phyloP scores from a whole-genome alignment of 2,329 filamentous ascomycete genomes.

The Penicillium concentricum region DNA sequence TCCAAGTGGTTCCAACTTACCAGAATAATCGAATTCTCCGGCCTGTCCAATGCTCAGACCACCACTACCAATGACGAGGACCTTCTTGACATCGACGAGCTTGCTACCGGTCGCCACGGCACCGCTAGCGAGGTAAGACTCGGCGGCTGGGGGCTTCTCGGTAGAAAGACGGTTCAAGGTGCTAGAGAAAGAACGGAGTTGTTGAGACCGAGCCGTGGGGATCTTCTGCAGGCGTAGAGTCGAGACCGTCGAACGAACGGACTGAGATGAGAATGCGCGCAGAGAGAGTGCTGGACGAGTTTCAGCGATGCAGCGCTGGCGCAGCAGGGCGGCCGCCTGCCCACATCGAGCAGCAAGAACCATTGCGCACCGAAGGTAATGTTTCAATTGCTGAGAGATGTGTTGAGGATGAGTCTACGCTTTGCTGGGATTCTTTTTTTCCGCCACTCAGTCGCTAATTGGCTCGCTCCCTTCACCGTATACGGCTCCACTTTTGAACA shows the following conservation, averaged over 20 bases:
- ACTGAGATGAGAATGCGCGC: constrained; percentile 41
- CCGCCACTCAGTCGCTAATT: constrained; percentile 21
- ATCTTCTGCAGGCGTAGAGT: constrained; percentile 39
- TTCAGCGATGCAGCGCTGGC: constrained; percentile 43
- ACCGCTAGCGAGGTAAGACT: constrained; percentile 87
- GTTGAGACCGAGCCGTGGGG: constrained; percentile 41
- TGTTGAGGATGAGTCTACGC: constrained; percentile 23
- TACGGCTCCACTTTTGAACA: constrained; percentile 20
- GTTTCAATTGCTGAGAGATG: constrained; percentile 25
- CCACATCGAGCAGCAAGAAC: constrained; percentile 48
- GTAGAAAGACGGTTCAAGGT: constrained; percentile 43
- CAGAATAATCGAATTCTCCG: constrained; percentile 98
- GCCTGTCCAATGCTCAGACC: constrained; percentile 96
- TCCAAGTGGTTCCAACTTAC: constrained; percentile 53
- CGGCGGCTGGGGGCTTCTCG: constrained; percentile 73
- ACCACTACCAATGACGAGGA: constrained; percentile 92
- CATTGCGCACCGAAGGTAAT: constrained; percentile 37
- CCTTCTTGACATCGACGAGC: constrained; percentile 90
- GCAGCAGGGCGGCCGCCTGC: constrained; percentile 43
- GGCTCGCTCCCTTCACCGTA: constrained; percentile 23
- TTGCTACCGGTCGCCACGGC: constrained; percentile 74
- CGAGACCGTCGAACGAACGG: constrained; percentile 31
- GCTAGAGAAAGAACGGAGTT: constrained; percentile 45
- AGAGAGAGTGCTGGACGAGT: constrained; percentile 36
- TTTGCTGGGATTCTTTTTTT: constrained; percentile 26